Evolutionary conservation across 192 early-diverging fungal genomes (phyloP), one percentile per base, ranked within the genome.

Genomic region (Coemansia sp.): DNA sequence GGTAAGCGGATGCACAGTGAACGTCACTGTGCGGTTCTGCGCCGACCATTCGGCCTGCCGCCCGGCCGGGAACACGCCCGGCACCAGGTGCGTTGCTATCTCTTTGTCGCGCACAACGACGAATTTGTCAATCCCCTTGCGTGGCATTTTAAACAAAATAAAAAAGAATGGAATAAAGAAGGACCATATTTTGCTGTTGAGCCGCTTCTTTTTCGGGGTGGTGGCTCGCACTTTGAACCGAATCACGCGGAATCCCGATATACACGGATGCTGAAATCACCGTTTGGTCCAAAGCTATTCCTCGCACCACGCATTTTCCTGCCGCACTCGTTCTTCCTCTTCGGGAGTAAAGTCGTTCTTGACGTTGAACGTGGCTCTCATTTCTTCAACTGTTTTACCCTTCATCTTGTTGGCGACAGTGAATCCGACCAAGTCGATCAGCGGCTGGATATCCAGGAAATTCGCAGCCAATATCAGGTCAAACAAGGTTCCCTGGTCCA

Each of bases 391-490:
- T n/a, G 81, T 75, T 67, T 92, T 93, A 11, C 70, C 73, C 70
- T 89, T 89, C 77, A 95, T 87, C 86, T 93, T 95, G 56, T 90
- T 90, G 7, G 91, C 93, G 29, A 95, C 91, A 2, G 90, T 90
- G 60, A 86, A 87, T 54, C 91, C 92, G 6, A 76, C 73, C 12
- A 87, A 62, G 50, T 87, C 84, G 9, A 89, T 60, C 28, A 89
- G 53, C 12, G 80, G 80, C 61, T 83, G 87, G 56, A 89, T 86
- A 55, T 87, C 87, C 15, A 89, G 70, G 51, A 90, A 93, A 71
- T 95, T 93, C 3, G 93, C 93, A 2, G 92, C 92, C 31, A 93
- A 63, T 46, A 96, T 91, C 30, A 96, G 75, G 53, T 96, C 94
- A 70, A 88, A 94, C 40, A 96, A 64, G 1, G 94, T 94, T 20